Evolutionary conservation across 2,329 filamentous ascomycete species (phyloP).

Genomic region (Talaromyces albobiverticillius): DNA sequence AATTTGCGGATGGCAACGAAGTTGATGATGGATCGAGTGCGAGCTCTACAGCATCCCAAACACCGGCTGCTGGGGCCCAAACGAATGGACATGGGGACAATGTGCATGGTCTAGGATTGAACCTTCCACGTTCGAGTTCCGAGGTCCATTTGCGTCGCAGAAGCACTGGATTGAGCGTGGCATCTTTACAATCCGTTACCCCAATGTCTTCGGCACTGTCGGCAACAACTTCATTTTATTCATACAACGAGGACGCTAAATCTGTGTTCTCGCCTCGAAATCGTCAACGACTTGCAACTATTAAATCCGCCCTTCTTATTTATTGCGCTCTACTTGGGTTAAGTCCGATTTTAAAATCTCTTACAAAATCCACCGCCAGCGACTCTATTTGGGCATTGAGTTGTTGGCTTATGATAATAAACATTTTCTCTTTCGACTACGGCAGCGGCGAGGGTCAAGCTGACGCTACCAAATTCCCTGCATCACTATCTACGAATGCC

Average conservation of each 20-base stretch:
- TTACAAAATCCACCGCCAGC: slow-evolving; percentile 87
- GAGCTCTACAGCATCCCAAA: slow-evolving; percentile 32
- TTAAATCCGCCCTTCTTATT: slow-evolving; percentile 89
- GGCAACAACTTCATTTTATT: slow-evolving; percentile 20
- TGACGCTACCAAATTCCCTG: slow-evolving; percentile 50
- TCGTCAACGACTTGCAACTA: slow-evolving; percentile 69
- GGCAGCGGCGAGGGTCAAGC: slow-evolving; percentile 55
- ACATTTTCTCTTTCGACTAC: slow-evolving; percentile 98
- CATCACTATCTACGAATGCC: slow-evolving; percentile 83
- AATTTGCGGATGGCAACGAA: slow-evolving; percentile 28
- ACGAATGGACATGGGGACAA: slow-evolving; percentile 29
- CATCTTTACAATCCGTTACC: slow-evolving; percentile 52
- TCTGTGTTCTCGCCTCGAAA: slow-evolving; percentile 50
- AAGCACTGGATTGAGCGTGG: slow-evolving; percentile 34
- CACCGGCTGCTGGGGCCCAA: slow-evolving; percentile 24
- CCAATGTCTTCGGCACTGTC: slow-evolving; percentile 21
- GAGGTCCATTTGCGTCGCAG: slow-evolving; percentile 28
- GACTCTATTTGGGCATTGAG: slow-evolving; percentile 98
- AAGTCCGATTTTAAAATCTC: slow-evolving; percentile 90
- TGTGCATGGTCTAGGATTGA: slow-evolving; percentile 43
- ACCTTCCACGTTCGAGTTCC: slow-evolving; percentile 36
- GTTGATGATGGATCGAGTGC: slow-evolving; percentile 41
- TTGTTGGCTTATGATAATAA: slow-evolving; percentile 87
- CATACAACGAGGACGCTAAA: slow-evolving; percentile 22
- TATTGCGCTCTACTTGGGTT: slow-evolving; percentile 89